Evolutionary conservation across 2,329 filamentous ascomycete genomes (phyloP).

Genomic region (Byssochlamys sp.): DNA sequence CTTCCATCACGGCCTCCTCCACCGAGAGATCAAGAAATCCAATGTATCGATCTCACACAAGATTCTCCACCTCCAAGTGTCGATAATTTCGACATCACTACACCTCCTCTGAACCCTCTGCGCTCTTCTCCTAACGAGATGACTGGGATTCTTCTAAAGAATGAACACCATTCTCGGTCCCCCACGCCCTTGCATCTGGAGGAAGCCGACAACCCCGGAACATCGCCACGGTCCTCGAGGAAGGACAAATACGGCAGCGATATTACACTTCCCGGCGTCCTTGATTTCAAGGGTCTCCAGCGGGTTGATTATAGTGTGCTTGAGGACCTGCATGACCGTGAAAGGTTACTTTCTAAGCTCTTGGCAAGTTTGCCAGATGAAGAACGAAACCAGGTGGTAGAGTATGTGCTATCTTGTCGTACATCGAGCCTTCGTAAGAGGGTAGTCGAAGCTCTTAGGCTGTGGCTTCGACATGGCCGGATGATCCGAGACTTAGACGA

Average conservation of each 20-base stretch:
- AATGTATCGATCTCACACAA: conserved; percentile 27
- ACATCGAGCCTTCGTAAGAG: conserved; percentile 5
- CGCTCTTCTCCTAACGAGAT: background rate
- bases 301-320: conserved; percentile 28
- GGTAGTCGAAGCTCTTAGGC: conserved; percentile 9
- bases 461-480: conserved; percentile 5
- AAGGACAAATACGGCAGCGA: background rate
- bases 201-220: background rate
- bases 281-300: conserved; percentile 19
- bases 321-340: conserved; percentile 29
- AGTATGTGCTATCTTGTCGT: conserved; percentile 8
- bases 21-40: conserved; percentile 4
- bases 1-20: background rate
- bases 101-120: conserved; percentile 24
- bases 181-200: background rate
- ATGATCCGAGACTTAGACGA: conserved; percentile 4
- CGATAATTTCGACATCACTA: conserved; percentile 21
- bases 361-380: conserved; percentile 12
- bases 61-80: conserved; percentile 10
- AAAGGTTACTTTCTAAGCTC: conserved; percentile 23
- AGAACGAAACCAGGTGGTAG: conserved; percentile 10
- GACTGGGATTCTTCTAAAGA: conserved; percentile 1
- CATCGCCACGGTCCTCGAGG: background rate
- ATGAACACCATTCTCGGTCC: background rate
- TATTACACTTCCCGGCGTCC: conserved; percentile 8